These are phyloP conservation scores for Artemisia annua DNA, from an alignment of 129 eudicot genomes.

Conservation along the genomic window DNA sequence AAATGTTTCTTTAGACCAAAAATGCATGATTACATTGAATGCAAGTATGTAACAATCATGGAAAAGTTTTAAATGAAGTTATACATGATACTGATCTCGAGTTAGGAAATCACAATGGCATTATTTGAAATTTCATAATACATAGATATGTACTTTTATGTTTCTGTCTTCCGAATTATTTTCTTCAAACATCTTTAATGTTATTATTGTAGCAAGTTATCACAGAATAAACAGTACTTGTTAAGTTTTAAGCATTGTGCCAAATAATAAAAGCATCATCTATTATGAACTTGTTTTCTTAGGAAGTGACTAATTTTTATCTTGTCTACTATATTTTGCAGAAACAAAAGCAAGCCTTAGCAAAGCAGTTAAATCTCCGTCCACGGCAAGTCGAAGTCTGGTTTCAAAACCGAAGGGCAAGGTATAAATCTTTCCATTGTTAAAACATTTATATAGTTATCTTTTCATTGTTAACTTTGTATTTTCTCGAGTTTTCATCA, in stretches of 20 bases:
- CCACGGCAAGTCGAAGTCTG: constrained; percentile 99
- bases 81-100: too few species aligned
- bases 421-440: constrained; percentile 36
- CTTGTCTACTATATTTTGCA: constrained; percentile 24
- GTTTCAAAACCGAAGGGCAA: constrained; percentile 96
- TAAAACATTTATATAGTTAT: not conserved
- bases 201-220: too few species aligned
- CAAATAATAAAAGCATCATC: too few species aligned
- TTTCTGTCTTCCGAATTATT: too few species aligned
- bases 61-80: too few species aligned
- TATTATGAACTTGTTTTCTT: not conserved
- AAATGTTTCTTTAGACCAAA: not conserved
- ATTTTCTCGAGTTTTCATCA: too few species aligned
- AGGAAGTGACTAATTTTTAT: not conserved
- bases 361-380: constrained; percentile 90
- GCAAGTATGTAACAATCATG: not conserved
- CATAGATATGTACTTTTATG: too few species aligned
- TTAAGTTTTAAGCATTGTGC: too few species aligned
- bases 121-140: too few species aligned
- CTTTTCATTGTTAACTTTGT: not conserved
- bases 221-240: too few species aligned
- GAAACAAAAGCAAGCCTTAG: constrained; percentile 88
- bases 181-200: too few species aligned
- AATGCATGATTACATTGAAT: constrained; percentile 1
- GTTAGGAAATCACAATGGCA: too few species aligned